Evolutionary conservation across 2,329 filamentous ascomycete genomes (phyloP), one percentile per base, ranked within the genome.

Genomic region (Neoscytalidium dimidiatum): DNA sequence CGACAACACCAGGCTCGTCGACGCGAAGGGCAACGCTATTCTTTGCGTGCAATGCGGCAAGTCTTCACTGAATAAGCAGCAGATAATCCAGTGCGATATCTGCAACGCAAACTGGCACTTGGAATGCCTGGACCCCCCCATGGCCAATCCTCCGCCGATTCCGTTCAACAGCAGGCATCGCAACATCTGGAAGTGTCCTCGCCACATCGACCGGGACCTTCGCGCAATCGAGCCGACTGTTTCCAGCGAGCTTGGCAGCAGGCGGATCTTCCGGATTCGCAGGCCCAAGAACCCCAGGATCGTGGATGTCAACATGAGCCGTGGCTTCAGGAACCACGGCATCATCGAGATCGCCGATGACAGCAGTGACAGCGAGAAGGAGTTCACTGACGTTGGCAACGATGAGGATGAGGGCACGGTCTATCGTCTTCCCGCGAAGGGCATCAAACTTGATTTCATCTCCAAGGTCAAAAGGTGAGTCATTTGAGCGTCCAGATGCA

Each of bases 31-130:
- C 68, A 90, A 90, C 64, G 79, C 88, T 3, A 89, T 96, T 52
- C 81, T 96, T 57, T 98, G 94, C 79, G 88, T 90, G 73, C 81
- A 82, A 49, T 98, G 94, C 79, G 85, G 90, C 68, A 84, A 84
- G 71, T 85, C 89, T 29, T 86, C 89, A 51, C 81, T 85, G 62
- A 80, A 81, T 68, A 84, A 84, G 70, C 87, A 90, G 43, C 86
- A 90, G 69, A 93, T 98, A 71, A 90, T 97, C 69, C 88, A 90
- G 51, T 99, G 94, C 81, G 93, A 93, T 77, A 87, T 85, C 72
- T 99, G 94, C 78, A 83, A 86, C 13, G 84, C 92, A 35, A 85
- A 89, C 73, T 99, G 94, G 91, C 95, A 99, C 80, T 83, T 97
- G 60, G 94, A 98, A 77, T 99, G 95, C 78, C 82, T 96, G 17